Conservation (phyloP, 306 rosid genomes). For the Quercus wislizeni region DNA sequence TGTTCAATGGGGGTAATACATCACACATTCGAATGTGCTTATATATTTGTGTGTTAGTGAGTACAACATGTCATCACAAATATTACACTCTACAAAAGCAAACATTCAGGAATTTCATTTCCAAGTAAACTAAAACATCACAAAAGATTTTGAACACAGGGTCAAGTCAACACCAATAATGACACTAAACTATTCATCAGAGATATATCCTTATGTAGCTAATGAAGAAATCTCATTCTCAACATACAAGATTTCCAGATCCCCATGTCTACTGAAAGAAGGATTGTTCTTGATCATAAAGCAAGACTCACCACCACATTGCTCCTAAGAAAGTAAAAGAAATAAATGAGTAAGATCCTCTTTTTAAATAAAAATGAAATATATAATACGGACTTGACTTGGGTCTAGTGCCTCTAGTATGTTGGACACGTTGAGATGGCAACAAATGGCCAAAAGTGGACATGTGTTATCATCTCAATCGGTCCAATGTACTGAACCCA, state of each 20-base stretch:
- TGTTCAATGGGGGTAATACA: neutral
- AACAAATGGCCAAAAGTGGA: too few relatives aligned
- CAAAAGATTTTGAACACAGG: neutral
- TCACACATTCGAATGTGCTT: neutral
- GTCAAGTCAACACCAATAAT: neutral
- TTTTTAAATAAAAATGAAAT: neutral
- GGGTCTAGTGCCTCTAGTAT: neutral
- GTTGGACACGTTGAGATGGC: too few relatives aligned
- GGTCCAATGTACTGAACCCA: too few relatives aligned
- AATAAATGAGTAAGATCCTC: neutral
- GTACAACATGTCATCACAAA: neutral
- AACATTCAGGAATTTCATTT: neutral
- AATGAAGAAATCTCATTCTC: neutral
- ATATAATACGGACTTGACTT: neutral
- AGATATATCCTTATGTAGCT: neutral
- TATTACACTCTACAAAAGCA: neutral
- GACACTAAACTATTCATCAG: neutral
- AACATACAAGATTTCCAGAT: conserved; percentile 67
- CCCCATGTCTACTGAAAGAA: conserved; percentile 33
- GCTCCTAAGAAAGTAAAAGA: conserved; percentile 33
- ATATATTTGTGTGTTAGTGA: neutral
- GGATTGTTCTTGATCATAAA: conserved; percentile 65
- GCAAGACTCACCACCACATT: conserved; percentile 68
- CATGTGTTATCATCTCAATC: too few relatives aligned
- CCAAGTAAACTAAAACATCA: neutral